Evolutionary conservation across 164 flowering plant species (phyloP), one percentile per base, ranked within the genome.

Genomic region (Stephania cephalantha): DNA sequence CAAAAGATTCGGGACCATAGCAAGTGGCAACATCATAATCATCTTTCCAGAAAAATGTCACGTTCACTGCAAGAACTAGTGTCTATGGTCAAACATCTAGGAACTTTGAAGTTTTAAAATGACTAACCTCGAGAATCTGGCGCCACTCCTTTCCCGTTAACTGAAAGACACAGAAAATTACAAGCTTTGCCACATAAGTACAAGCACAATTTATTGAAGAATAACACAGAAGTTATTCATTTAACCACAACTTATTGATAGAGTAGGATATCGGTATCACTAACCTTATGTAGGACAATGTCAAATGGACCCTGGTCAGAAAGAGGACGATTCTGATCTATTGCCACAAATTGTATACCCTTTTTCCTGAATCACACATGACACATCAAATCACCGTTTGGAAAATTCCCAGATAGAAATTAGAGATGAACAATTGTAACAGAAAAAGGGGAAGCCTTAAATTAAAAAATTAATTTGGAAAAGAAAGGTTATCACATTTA

Each of bases 231-330:
- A 8, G 11, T 12, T 12, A 17, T 58, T 61, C 25, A 58, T 22
- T 7, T 18, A 61, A 61, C n/a, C 66, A 61, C 7, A 61, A 61
- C 20, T 6, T 15, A n/a, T 61, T 25, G n/a, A 22, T 17, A 50
- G 15, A 4, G 20, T 61, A 61, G 66, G 0, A 35, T 35, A 5
- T 20, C 9, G 8, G 66, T 0, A 61, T 44, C 67, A 58, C 75
- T 64, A n/a, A 73, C 98, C 94, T 94, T 94, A 72, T 94, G 98
- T 79, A 94, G 79, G 70, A 94, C 87, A 76, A 94, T 81, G 82
- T 91, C 95, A 83, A 94, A 94, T 64, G 98, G 98, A 18, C 97
- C 98, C 85, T 94, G 98, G 50, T 94, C 97, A 15, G 94, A 86
- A 73, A 94, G 88, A 20, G 97, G 82, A 76, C 83, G 83, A 67